Evolutionary conservation across 1,284 basidiomycete genomes (phyloP), one percentile per base, ranked within the genome.

Genomic region (Leucocoprinus gongylophorus): DNA sequence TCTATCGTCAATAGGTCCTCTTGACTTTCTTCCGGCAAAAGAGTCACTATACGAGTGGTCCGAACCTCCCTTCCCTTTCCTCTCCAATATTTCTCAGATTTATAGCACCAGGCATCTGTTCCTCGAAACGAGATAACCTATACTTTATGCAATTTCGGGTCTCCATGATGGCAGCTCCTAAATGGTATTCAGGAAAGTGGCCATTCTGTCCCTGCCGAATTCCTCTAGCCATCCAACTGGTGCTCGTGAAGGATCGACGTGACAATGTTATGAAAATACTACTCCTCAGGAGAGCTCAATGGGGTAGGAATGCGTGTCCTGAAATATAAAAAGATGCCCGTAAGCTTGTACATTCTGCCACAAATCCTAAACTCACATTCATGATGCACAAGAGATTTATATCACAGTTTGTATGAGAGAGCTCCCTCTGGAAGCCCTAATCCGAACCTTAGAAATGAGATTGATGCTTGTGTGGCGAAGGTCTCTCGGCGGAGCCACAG

Each of bases 291-390:
- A 40, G 29, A 48, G 9, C 26, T 55, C 54, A 15, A 49, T 33
- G 2, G 42, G 3, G 32, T 52, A 55, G 12, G 54, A 55, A 33
- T 54, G 53, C 53, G 51, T 47, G 26, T 54, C 53, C 53, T 54
- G 17, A 12, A 10, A 18, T 38, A 33, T 40, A 29, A 1, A 17
- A 18, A 7, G 17, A n/a, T 17, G 35, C 6, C 17, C 1, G n/a
- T 41, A 15, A 47, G 39, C 2, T 18, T 37, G 5, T 38, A 2
- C 23, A 17, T 28, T 21, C 26, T 30, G 30, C 4, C 2, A 2
- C 15, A 35, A 39, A 18, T 10, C 10, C 12, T n/a, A 8, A 18
- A 35, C 49, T 51, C n/a, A 54, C 53, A 9, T 54, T 54, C 12
- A 32, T 50, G 17, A 54, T 20, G 18, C 44, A 50, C 12, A 54